These are phyloP conservation scores for Saccharomyces hybrid DNA, from an alignment of 1,139 yeast species.

Conservation along the genomic window DNA sequence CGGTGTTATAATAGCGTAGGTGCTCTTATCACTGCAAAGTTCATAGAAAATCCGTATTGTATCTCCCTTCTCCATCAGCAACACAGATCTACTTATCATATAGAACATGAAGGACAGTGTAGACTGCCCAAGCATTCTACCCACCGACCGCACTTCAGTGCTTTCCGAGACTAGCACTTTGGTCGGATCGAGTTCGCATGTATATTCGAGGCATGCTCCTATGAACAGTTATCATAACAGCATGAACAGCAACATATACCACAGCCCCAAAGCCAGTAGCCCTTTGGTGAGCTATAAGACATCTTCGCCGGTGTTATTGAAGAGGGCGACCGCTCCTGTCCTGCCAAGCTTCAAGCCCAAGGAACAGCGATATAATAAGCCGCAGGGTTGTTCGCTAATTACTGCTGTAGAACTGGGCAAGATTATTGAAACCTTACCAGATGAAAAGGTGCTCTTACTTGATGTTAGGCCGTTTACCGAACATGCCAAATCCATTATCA, in stretches of 20 bases:
- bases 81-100: not conserved
- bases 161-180: not conserved
- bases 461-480: constrained; percentile 71
- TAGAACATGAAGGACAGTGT: not conserved
- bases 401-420: constrained; percentile 19
- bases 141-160: not conserved
- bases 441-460: constrained; percentile 35
- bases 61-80: not conserved
- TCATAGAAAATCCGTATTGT: not conserved
- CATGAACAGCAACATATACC: not conserved
- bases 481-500: constrained; percentile 44
- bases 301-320: not conserved
- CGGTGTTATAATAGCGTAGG: not conserved
- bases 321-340: not conserved
- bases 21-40: not conserved
- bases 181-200: not conserved
- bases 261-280: not conserved
- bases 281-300: not conserved
- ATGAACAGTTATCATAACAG: not conserved
- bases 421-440: constrained; percentile 5
- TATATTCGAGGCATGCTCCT: not conserved
- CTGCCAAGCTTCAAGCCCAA: constrained; percentile 18
- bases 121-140: not conserved
- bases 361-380: constrained; percentile 20
- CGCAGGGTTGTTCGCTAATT: constrained; percentile 15